Percentiles rank a stretch among this genome's conserved stretches.
phyloP scores from a whole-genome alignment of 148 eudicot species.

The Rhododendron simsii region DNA sequence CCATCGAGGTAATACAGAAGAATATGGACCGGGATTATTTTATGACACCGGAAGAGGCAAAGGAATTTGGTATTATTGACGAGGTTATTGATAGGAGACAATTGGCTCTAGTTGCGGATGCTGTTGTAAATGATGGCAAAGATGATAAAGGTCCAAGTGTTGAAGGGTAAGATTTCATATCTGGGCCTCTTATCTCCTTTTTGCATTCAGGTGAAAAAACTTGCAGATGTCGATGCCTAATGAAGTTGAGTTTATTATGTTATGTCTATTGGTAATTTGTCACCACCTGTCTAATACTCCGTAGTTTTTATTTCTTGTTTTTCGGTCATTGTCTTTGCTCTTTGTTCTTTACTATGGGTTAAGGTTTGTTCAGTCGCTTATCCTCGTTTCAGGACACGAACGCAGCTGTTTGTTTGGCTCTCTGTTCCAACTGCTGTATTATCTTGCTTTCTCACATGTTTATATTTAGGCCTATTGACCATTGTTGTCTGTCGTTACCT shows the following conservation, averaged over 20 bases:
- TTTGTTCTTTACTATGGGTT: background rate
- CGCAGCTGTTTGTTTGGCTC: background rate
- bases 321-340: background rate
- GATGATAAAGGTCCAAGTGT: constrained; percentile 39
- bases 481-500: too few relatives aligned
- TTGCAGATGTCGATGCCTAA: background rate
- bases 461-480: too few relatives aligned
- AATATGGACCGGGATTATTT: constrained; percentile 94
- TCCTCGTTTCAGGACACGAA: too few relatives aligned
- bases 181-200: constrained; percentile 3
- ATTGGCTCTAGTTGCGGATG: constrained; percentile 76
- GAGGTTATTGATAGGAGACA: constrained; percentile 87
- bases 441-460: background rate
- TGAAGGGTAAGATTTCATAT: constrained; percentile 10
- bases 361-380: background rate
- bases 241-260: background rate
- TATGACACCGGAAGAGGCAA: constrained; percentile 94
- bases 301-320: background rate
- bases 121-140: constrained; percentile 54
- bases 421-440: background rate
- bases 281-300: background rate
- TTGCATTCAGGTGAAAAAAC: background rate
- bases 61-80: constrained; percentile 90
- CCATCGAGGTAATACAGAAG: constrained; percentile 63
- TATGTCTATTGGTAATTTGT: background rate